Base-by-base conservation (phyloP, 1,284 basidiomycete species). In the Vanrija sp. region DNA sequence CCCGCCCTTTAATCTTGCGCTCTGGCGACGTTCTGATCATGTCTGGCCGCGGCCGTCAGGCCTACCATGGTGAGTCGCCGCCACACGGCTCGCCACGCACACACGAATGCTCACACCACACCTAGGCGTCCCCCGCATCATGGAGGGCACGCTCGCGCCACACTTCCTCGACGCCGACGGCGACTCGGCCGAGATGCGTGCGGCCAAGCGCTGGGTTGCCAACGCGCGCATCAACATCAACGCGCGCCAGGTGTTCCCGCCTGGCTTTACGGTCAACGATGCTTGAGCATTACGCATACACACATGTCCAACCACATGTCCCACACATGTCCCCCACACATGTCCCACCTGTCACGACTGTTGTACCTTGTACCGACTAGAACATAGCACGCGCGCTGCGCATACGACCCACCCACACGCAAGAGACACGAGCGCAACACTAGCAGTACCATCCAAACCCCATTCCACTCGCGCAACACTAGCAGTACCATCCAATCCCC, bases 11-110 rank as follows among this genome's bases (percentile, higher is more conserved):
- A 52, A 78, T 95, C 14, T 79, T 96, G 1, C 83, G 88, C 19
- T 91, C 88, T 0, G 92, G 92, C 7, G 93, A 96, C 68, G 83
- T 87, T 0, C 78, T 94, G n/a, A 84, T 95, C 64, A 94, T 96
- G 90, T 87, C 88, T 1, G 93, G 92, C 0, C 76, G 78, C 22
- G 88, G 88, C 61, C 80, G 93, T 49, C 79, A 89, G 39, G 87
- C 85, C 23, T 96, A 89, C 69, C 92, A 96, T 63, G 92, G 87
- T 85, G 41, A 47, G 80, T 56, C n/a, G 1, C 8, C 18, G 8
- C 3, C 7, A 6, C 6, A 16, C 6, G 18, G 20, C 18, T 18
- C n/a, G 7, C n/a, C n/a, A 39, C 37, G 9, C n/a, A 39, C 19
- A 39, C n/a, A 35, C 14, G 31, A 35, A 14, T 14, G 31, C 31